Base-by-base conservation (phyloP, 306 rosid species). In the Hippophae gyantsensis region DNA sequence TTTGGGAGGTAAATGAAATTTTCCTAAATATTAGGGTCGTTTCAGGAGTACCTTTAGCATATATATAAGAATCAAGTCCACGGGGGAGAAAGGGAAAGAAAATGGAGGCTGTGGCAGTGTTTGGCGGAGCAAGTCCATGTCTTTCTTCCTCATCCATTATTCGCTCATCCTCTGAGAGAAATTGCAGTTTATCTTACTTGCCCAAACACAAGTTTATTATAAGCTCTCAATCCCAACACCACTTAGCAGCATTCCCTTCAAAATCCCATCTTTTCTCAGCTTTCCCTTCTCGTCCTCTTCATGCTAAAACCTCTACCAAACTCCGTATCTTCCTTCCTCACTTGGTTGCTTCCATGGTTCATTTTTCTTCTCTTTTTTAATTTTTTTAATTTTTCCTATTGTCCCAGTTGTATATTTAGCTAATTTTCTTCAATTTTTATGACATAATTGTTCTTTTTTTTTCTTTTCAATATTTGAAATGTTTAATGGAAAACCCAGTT, bases 331-430 rank as follows among this genome's bases (percentile, higher is more conserved):
- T 88, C 72, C 87, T 84, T 56, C 99, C 97, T 23, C 84, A 65
- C 76, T 65, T 93, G 76, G 72, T 89, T 56, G 97, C 97, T 68
- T 75, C 97, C 26, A 51, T 86, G 85, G 97, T 93, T 74, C 60
- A 60, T 26, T 38, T 42, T 54, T 59, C 53, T 45, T 45, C 58
- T 48, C 52, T 14, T 25, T 48, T 56, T 14, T 25, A 32, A 32
- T 10, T 58, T 48, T 13, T n/a, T 10, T 13, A 18, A 18, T 27
- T 53, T 68, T 42, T 1, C 48, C 46, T 48, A 57, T 68, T 56
- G 42, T 25, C 25, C 41, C 27, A 13, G 26, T 48, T 32, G 38
- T 27, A 8, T 7, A 41, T 62, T 51, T 62, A 0, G 12, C 63
- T 0, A 49, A 69, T 13, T 44, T 69, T 32, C 41, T 23, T 3